A percentile compares a stretch with the other conserved stretches of the same genome.
Conservation (phyloP, 2,329 filamentous ascomycete genomes). For the Zymoseptoria ardabiliae region DNA sequence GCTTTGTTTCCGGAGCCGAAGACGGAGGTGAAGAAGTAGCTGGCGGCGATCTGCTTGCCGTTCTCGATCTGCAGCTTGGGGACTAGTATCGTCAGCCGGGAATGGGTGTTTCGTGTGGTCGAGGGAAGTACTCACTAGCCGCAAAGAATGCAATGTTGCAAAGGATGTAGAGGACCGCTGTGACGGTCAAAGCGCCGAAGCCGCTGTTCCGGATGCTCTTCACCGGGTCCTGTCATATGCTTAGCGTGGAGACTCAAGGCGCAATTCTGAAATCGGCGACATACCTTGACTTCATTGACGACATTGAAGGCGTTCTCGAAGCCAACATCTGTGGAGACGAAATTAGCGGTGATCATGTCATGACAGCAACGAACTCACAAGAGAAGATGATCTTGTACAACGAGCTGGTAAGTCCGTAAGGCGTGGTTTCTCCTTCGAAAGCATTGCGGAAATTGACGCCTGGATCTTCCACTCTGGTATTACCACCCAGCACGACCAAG, state of each 20-base stretch:
- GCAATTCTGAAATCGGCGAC: no score
- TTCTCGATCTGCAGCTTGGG: slow-evolving; percentile 47
- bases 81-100: slow-evolving; percentile 31
- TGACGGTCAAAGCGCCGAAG: slow-evolving; percentile 25
- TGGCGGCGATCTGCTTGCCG: slow-evolving; percentile 49
- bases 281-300: slow-evolving; percentile 51
- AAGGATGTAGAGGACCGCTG: slow-evolving; percentile 49
- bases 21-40: slow-evolving; percentile 52
- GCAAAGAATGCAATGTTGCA: slow-evolving; percentile 57
- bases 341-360: background rate
- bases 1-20: slow-evolving; percentile 44
- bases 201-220: slow-evolving; percentile 44
- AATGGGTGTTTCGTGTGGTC: slow-evolving; percentile 11
- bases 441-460: slow-evolving; percentile 48
- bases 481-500: slow-evolving; percentile 54
- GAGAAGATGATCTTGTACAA: slow-evolving; percentile 45
- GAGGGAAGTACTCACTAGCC: slow-evolving; percentile 24
- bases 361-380: background rate
- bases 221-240: slow-evolving; percentile 44
- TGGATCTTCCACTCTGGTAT: slow-evolving; percentile 45
- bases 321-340: background rate
- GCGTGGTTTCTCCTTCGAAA: slow-evolving; percentile 43
- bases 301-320: slow-evolving; percentile 54
- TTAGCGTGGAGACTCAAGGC: background rate
- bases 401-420: slow-evolving; percentile 50